Conservation (phyloP, 495 filamentous ascomycete genomes). For the Penicillium crystallinum region DNA sequence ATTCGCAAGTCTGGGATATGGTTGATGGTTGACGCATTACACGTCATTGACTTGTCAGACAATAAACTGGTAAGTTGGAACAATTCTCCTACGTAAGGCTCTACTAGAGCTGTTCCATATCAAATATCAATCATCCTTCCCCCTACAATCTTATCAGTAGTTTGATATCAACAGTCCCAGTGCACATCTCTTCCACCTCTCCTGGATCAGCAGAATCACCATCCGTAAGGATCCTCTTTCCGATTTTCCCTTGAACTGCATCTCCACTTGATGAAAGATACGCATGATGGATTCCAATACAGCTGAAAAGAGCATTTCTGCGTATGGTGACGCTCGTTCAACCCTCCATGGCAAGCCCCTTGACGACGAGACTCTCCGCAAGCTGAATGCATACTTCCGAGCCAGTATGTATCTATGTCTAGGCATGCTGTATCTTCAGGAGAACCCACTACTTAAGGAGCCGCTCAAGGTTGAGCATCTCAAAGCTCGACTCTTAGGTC, state of each 20-base stretch:
- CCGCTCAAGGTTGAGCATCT: slow-evolving; percentile 58
- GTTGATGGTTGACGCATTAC: neutral
- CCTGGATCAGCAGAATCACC: neutral
- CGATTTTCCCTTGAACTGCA: neutral
- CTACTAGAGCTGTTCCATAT: no score
- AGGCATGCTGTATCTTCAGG: slow-evolving; percentile 68
- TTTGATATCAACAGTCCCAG: neutral
- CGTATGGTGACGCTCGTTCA: slow-evolving; percentile 60
- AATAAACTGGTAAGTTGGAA: neutral
- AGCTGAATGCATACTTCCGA: slow-evolving; percentile 63
- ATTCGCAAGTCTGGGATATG: neutral
- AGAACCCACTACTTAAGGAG: slow-evolving; percentile 61
- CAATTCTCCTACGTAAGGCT: neutral
- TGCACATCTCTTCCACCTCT: neutral
- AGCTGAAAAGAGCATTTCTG: slow-evolving; percentile 44
- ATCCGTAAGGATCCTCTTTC: neutral
- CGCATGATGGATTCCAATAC: slow-evolving; percentile 9
- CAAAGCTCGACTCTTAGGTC: slow-evolving; percentile 64
- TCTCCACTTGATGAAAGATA: neutral
- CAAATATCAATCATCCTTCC: no score
- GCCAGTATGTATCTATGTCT: slow-evolving; percentile 67
- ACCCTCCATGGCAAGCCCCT: slow-evolving; percentile 56
- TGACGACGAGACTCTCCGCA: slow-evolving; percentile 55
- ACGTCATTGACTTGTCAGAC: slow-evolving; percentile 5
- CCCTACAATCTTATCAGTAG: no score